A percentile compares a stretch with the other conserved stretches of the same genome.
phyloP scores from a whole-genome alignment of 164 flowering plant species.

The Paratinospora sagittata region DNA sequence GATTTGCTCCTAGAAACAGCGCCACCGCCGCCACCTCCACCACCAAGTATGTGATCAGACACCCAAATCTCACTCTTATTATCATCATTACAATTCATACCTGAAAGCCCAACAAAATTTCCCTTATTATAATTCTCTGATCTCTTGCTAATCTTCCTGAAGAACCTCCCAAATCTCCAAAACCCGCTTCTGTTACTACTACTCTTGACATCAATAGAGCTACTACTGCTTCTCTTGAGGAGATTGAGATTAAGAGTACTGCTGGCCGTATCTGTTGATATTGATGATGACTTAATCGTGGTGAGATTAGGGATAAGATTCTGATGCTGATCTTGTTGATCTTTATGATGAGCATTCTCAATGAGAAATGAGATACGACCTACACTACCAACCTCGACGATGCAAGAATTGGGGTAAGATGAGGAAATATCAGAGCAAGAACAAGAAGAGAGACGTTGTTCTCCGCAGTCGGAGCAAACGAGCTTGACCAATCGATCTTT shows the following conservation, averaged over 20 bases:
- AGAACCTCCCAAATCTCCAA: slow-evolving; percentile 49
- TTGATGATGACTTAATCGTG: background rate
- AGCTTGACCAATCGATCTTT: slow-evolving; percentile 58
- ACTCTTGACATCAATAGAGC: slow-evolving; percentile 45
- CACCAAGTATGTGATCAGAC: slow-evolving; percentile 18
- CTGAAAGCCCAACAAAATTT: slow-evolving; percentile 17
- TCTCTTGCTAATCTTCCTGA: slow-evolving; percentile 34
- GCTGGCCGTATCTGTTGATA: background rate
- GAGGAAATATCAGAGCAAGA: slow-evolving; percentile 73
- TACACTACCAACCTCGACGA: slow-evolving; percentile 58
- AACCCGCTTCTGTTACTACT: slow-evolving; percentile 22
- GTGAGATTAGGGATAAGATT: slow-evolving; percentile 21
- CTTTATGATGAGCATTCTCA: slow-evolving; percentile 31
- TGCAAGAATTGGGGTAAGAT: slow-evolving; percentile 36
- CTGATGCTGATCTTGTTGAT: slow-evolving; percentile 1
- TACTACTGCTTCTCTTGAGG: slow-evolving; percentile 56
- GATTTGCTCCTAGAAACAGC: slow-evolving; percentile 53
- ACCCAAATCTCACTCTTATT: slow-evolving; percentile 42
- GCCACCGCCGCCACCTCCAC: background rate
- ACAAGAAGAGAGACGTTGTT: slow-evolving; percentile 75
- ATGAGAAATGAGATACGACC: slow-evolving; percentile 72
- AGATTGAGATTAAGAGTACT: slow-evolving; percentile 15
- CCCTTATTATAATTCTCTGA: background rate
- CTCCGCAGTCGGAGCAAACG: slow-evolving; percentile 84
- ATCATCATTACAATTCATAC: slow-evolving; percentile 18